Percentiles rank a stretch among this genome's conserved stretches.
phyloP scores from a whole-genome alignment of 306 rosid genomes.

The Astragalus membranaceus region DNA sequence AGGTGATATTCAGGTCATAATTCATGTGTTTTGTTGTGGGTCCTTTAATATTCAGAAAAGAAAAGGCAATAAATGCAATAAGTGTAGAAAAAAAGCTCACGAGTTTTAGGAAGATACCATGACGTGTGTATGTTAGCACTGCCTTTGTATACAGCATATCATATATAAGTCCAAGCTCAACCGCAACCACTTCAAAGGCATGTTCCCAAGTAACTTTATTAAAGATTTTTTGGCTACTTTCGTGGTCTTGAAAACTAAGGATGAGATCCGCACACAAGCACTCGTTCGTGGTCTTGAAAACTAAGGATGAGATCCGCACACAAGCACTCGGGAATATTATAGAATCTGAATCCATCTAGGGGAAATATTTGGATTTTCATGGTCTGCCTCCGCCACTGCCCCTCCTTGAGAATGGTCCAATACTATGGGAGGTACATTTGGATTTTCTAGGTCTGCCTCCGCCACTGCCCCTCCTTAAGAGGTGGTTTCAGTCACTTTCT shows the following conservation, averaged over 20 bases:
- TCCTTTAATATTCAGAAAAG: background rate
- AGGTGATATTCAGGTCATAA: constrained; percentile 2
- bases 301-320: constrained; percentile 42
- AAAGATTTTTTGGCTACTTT: constrained; percentile 10
- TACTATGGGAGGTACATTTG: background rate
- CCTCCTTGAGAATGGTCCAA: background rate
- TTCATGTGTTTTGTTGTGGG: background rate
- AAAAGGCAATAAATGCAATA: background rate
- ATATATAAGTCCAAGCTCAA: constrained; percentile 46
- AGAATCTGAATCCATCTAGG: constrained; percentile 18
- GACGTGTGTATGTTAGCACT: background rate
- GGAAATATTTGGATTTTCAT: background rate
- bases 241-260: constrained; percentile 26
- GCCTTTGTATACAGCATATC: constrained; percentile 44
- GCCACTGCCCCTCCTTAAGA: too few relatives aligned
- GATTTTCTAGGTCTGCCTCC: too few relatives aligned
- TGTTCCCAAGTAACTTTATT: background rate
- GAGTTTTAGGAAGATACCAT: constrained; percentile 5
- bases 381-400: background rate
- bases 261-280: constrained; percentile 39
- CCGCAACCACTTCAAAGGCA: constrained; percentile 29
- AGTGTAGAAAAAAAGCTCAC: background rate
- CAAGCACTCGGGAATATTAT: constrained; percentile 10
- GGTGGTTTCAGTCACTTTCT: background rate
- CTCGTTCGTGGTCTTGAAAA: constrained; percentile 17